Percentiles rank a stretch among this genome's conserved stretches.
phyloP scores from a whole-genome alignment of 2,329 filamentous ascomycete genomes.

The Colletotrichum horii region DNA sequence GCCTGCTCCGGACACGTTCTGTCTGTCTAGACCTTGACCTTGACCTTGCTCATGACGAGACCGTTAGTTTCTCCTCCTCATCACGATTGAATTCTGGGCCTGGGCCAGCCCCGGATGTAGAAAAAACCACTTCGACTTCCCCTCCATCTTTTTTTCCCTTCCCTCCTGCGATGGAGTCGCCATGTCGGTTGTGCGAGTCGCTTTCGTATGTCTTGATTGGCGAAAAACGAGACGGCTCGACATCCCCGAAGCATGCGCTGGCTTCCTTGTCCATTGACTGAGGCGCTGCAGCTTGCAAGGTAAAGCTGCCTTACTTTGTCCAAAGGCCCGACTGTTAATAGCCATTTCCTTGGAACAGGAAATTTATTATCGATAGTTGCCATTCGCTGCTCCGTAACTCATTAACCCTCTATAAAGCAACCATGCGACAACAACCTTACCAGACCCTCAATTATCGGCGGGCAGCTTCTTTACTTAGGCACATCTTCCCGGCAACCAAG shows the following conservation, averaged over 20 bases:
- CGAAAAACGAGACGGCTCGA: not conserved
- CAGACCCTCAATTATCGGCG: not conserved
- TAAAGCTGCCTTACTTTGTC: not conserved
- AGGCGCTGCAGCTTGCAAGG: not conserved
- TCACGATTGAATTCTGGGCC: not conserved
- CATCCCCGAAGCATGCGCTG: not conserved
- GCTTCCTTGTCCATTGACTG: not conserved
- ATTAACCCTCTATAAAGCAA: constrained; percentile 2
- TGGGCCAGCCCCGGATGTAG: not conserved
- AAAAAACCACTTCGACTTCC: not conserved
- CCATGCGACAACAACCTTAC: not conserved
- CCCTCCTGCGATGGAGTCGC: not conserved
- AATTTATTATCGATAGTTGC: constrained; percentile 4
- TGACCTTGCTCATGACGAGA: not conserved
- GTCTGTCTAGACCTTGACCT: not conserved
- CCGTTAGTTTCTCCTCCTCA: not conserved
- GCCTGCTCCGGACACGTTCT: not conserved
- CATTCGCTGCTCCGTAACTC: not conserved
- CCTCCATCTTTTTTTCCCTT: not conserved
- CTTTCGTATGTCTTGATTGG: not conserved
- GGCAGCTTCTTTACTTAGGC: not conserved
- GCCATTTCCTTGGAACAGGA: constrained; percentile 4
- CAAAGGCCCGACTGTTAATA: constrained; percentile 8
- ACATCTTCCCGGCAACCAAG: not conserved
- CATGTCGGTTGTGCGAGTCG: not conserved